Evolutionary conservation across 2,329 filamentous ascomycete species (phyloP).

Genomic region (Pseudogymnoascus sp.): DNA sequence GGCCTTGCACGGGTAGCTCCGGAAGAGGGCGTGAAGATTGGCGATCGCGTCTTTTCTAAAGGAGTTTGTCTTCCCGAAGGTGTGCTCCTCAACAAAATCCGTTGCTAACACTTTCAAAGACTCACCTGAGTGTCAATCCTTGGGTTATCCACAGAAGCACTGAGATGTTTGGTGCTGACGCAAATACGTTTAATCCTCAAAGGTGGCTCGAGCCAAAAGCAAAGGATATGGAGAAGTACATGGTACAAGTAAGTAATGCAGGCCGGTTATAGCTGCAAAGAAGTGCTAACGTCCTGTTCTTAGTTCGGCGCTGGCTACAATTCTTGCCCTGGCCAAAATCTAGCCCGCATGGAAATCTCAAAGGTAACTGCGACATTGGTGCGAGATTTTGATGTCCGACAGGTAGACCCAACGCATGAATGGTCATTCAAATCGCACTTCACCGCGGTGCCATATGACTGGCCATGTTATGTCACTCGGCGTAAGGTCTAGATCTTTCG

Average conservation of each 20-base stretch:
- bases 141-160: slow-evolving; percentile 29
- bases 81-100: background rate
- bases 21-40: slow-evolving; percentile 27
- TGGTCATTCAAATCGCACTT: slow-evolving; percentile 30
- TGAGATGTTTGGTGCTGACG: slow-evolving; percentile 28
- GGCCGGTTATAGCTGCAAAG: no score
- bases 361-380: slow-evolving; percentile 29
- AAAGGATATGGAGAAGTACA: slow-evolving; percentile 23
- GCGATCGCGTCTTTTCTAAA: slow-evolving; percentile 22
- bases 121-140: slow-evolving; percentile 23
- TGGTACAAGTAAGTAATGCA: slow-evolving; percentile 14
- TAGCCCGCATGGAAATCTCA: slow-evolving; percentile 30
- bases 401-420: slow-evolving; percentile 22
- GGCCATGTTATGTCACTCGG: slow-evolving; percentile 18
- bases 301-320: slow-evolving; percentile 32
- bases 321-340: slow-evolving; percentile 29
- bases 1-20: slow-evolving; percentile 21
- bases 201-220: slow-evolving; percentile 26
- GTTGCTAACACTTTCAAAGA: background rate
- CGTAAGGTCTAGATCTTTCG: background rate
- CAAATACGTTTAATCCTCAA: slow-evolving; percentile 27
- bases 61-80: slow-evolving; percentile 25
- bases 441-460: slow-evolving; percentile 24
- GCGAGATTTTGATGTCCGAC: slow-evolving; percentile 28
- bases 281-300: background rate